Conservation (phyloP, 2,329 filamentous ascomycete genomes). For the Fusarium newnesense region DNA sequence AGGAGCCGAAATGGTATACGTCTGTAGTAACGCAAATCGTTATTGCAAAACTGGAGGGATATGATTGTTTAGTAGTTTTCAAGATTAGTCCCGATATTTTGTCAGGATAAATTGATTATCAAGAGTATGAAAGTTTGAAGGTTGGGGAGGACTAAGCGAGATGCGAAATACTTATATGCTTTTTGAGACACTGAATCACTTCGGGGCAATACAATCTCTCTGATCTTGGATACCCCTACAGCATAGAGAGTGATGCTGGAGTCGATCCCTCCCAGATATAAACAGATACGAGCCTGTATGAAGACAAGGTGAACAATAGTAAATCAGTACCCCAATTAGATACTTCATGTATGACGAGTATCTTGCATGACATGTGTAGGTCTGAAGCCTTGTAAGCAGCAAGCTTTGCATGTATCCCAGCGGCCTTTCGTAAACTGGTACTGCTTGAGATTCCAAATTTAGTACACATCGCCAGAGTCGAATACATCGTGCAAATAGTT, state of each 20-base stretch:
- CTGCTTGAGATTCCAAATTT: no score
- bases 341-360: not conserved
- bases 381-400: no score
- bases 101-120: not conserved
- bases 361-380: no score
- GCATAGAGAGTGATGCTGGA: rapidly evolving
- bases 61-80: not conserved
- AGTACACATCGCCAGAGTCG: no score
- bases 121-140: not conserved
- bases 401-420: no score
- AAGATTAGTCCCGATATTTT: not conserved
- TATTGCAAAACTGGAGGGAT: not conserved
- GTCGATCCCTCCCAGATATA: no score
- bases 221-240: not conserved
- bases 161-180: not conserved
- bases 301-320: no score
- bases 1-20: not conserved
- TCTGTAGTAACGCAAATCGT: not conserved
- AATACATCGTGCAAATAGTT: no score
- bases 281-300: not conserved
- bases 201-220: not conserved
- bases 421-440: no score
- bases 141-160: not conserved
- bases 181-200: not conserved
- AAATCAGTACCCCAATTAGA: not conserved